These are phyloP conservation scores for Calonectria leucothoes DNA, from an alignment of 2,329 filamentous ascomycete genomes.

Conservation along the genomic window DNA sequence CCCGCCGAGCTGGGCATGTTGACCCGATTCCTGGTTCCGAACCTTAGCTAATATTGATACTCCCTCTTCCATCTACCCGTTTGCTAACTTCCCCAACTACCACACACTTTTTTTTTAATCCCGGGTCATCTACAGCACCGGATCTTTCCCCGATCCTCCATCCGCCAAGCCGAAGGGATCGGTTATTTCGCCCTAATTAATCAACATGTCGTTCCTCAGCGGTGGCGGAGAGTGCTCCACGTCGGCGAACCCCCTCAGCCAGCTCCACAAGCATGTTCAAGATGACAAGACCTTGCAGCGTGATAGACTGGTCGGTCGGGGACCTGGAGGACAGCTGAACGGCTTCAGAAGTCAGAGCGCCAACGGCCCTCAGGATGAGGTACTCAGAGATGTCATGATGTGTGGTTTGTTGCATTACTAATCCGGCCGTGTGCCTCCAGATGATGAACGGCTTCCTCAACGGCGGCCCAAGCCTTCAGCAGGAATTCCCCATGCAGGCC, in stretches of 20 bases:
- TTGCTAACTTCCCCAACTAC: background rate
- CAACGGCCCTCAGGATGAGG: conserved; percentile 80
- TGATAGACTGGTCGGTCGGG: conserved; percentile 84
- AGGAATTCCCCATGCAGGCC: conserved; percentile 65
- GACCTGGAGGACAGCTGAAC: conserved; percentile 76
- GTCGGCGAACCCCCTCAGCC: conserved; percentile 92
- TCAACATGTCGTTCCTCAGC: conserved; percentile 91
- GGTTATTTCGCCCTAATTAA: conserved; percentile 19
- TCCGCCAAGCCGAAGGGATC: conserved; percentile 18
- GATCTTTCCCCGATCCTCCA: background rate
- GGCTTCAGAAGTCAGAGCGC: conserved; percentile 80
- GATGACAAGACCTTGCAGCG: conserved; percentile 96
- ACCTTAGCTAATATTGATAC: background rate
- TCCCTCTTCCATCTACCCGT: conserved; percentile 6
- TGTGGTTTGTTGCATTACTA: conserved; percentile 43
- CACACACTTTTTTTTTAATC: background rate
- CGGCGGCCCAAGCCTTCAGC: conserved; percentile 72
- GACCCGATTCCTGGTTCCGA: conserved; percentile 17
- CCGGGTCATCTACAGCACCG: background rate
- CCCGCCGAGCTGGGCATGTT: conserved; percentile 36
- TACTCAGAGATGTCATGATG: conserved; percentile 44
- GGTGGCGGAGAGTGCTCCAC: conserved; percentile 97
- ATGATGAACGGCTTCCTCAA: conserved; percentile 96
- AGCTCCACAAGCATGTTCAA: conserved; percentile 97
- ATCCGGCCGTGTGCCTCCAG: conserved; percentile 56